Evolutionary conservation across 2,329 filamentous ascomycete genomes (phyloP).

Genomic region (Ceratocystis eucalypticola): DNA sequence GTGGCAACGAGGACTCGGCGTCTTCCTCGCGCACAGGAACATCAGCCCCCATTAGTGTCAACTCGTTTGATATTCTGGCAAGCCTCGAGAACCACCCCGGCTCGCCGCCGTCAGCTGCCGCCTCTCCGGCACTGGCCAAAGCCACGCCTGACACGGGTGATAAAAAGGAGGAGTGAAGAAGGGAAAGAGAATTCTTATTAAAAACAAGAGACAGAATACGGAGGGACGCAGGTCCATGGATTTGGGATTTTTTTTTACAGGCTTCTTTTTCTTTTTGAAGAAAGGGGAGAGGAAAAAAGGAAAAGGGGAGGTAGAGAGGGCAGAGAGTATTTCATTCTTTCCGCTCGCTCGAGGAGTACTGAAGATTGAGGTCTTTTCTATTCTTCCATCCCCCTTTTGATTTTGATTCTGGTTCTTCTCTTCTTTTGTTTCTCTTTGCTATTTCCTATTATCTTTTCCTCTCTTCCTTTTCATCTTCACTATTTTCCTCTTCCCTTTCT

Average conservation of each 20-base stretch:
- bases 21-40: conserved; percentile 82
- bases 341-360: not conserved
- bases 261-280: not conserved
- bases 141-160: conserved; percentile 38
- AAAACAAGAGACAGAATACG: not conserved
- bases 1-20: conserved; percentile 70
- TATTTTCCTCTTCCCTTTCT: not conserved
- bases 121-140: conserved; percentile 53
- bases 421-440: not conserved
- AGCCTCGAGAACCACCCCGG: conserved; percentile 51
- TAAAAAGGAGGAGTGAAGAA: conserved; percentile 30
- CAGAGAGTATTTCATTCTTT: not conserved
- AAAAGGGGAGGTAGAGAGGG: too few relatives aligned
- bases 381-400: not conserved
- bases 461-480: not conserved
- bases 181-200: not conserved
- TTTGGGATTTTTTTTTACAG: not conserved
- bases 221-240: conserved; percentile 1
- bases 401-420: not conserved
- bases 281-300: not conserved
- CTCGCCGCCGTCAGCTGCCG: conserved; percentile 56
- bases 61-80: conserved; percentile 73
- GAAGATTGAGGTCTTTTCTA: not conserved
- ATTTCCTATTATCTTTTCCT: not conserved
- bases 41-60: conserved; percentile 51